Conservation (phyloP, 116 monocot genomes). For the Papilionanthe hybrid region DNA sequence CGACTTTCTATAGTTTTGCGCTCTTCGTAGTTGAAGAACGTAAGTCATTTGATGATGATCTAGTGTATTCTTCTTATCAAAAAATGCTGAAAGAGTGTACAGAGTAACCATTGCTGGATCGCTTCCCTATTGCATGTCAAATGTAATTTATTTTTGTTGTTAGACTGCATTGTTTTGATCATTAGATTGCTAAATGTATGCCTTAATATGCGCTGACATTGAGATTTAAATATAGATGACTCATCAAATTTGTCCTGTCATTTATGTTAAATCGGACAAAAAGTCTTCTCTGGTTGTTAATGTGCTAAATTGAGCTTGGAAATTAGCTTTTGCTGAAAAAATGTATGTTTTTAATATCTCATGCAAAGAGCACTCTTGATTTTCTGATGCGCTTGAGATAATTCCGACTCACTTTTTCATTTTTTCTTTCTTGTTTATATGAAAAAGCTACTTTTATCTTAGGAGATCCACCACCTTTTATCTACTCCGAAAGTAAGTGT, state of each 20-base stretch:
- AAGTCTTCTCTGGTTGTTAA: constrained; percentile 33
- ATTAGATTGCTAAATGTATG: background rate
- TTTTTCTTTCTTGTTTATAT: background rate
- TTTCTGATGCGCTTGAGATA: background rate
- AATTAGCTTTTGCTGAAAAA: constrained; percentile 31
- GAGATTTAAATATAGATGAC: constrained; percentile 37
- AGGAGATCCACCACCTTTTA: background rate
- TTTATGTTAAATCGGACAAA: constrained; percentile 30
- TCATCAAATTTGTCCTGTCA: constrained; percentile 38
- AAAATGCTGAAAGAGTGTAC: constrained; percentile 38
- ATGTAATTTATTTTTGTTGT: background rate
- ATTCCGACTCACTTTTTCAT: background rate
- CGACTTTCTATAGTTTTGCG: constrained; percentile 41
- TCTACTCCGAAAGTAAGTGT: background rate
- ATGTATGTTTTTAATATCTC: constrained; percentile 25
- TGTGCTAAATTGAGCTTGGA: constrained; percentile 40
- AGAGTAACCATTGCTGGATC: constrained; percentile 27
- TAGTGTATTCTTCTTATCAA: constrained; percentile 44
- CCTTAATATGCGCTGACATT: constrained; percentile 2
- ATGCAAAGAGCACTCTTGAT: background rate
- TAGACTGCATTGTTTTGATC: background rate
- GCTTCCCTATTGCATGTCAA: constrained; percentile 41
- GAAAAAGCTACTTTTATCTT: background rate
- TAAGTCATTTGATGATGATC: constrained; percentile 30
- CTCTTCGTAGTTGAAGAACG: constrained; percentile 33